Base-by-base conservation (phyloP, 768 basidiomycete genomes). In the Lentinula lateritia region DNA sequence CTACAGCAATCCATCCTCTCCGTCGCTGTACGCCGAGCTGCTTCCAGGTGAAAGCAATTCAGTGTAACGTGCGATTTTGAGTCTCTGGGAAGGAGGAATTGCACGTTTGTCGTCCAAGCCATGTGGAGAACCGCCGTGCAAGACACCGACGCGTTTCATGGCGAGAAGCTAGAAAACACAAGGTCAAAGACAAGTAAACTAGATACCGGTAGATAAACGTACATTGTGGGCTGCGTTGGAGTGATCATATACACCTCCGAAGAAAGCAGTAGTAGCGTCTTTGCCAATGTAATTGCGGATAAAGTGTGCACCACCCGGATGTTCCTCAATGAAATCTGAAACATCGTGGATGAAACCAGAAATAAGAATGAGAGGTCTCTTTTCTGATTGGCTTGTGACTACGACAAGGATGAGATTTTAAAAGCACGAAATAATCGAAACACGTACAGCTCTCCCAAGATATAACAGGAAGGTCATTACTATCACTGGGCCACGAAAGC, bases 291-390 rank as follows among this genome's bases (percentile, higher is more conserved):
- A 82, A 73, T 91, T 90, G 66, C 86, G 83, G 62, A 98, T 76
- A 32, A 93, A 76, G 69, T 95, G 92, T 3, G 88, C 85, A 13
- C 95, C 95, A 66, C 95, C 62, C 3, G 95, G 95, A 70, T 97
- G 94, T 64, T 96, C 92, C 46, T 94, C 90, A 61, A 90, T 82
- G 77, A 96, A 97, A 16, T 80, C 75, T 0, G 87, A 80, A 48
- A 93, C 88, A 62, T 96, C 95, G 70, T 96, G 95, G 58, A 98
- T 95, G 79, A 93, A 95, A 15, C 95, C 95, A 39, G 93, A 89
- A 61, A 98, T 78, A 65, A 93, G 86, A 61, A 96, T 84, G 34
- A 96, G 76, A 13, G 93, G 91, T 12, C 95, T 87, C 65, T 85
- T 88, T 68, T 83, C 75, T 10, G 89, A 74, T 72, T 96, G 94